Base-by-base conservation (phyloP, 495 filamentous ascomycete species). In the Aspergillus wentii region DNA sequence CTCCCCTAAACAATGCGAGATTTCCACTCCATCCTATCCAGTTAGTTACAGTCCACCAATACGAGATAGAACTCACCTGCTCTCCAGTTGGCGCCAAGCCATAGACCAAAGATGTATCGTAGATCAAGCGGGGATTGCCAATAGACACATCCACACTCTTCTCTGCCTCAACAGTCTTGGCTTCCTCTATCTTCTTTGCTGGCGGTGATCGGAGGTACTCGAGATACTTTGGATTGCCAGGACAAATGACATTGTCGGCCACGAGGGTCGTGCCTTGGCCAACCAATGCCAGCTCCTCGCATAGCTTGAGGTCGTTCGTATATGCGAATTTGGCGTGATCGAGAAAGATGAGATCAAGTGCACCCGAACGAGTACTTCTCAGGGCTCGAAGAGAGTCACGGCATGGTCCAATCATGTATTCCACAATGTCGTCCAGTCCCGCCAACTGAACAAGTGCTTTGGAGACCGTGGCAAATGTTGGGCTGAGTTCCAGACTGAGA, bases 201-300 rank as follows among this genome's bases (percentile, higher is more conserved):
- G n/a, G 7, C 8, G 1, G 17, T 21, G 16, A 21, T 16, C 34
- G 2, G n/a, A 36, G 21, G 16, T 36, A 36, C 34, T 26, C 34
- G 14, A 36, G 54, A 50, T 86, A 87, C 7, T 68, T 68, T 5
- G 82, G 82, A 46, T 85, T 85, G 1, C 82, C 82, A 3, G 82
- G 83, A 40, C 72, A 71, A 37, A 85, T 71, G n/a, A 84, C 74
- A 48, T 86, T 86, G 50, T 87, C 82, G 3, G 82, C 83, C 2
- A 71, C 78, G 15, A 83, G 40, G 3, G 84, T 66, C 0, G 76
- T 72, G 3, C 81, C 82, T 1, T 56, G 51, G 1, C 54, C 61
- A 17, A 87, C 56, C 17, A 87, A 43, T 3, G 62, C 67, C 9
- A 86, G 61, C 20, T 75, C 66, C 63, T 86, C 83, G 43, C 78